Base-by-base conservation (phyloP, 768 basidiomycete species). In the Boletus edulis region DNA sequence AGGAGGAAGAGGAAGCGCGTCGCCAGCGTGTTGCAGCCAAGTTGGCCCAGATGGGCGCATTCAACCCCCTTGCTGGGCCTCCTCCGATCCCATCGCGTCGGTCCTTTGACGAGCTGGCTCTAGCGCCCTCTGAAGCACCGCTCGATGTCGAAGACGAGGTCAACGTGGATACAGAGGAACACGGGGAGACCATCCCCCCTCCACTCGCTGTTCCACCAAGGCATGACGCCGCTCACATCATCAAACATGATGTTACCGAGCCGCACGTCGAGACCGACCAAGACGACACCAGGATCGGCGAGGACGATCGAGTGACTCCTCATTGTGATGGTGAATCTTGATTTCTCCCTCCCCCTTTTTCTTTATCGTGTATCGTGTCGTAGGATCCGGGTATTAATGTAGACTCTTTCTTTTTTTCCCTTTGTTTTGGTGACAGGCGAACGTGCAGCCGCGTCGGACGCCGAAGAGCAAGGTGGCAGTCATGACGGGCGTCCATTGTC, bases 41-140 rank as follows among this genome's bases (percentile, higher is more conserved):
- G 20, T 64, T 83, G 37, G 82, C 84, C 8, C 81, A 82, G 69
- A 83, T 83, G 74, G 88, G 86, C 15, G 79, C 81, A 59, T 72
- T 78, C 73, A 75, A 85, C 60, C 82, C 85, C 3, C 77, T 85
- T 50, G 71, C 75, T 9, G 69, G 74, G 14, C 75, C 65, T 29
- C 69, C 73, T 24, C 65, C 61, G 10, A 14, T 60, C 31, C 48
- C 57, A 5, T 65, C 61, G 14, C 68, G 52, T 55, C 45, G 46
- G 7, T 55, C 64, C 3, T 20, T 65, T 52, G 49, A 56, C 15
- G 63, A 65, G 43, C 47, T 41, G 1, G 46, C 37, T 15, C 11
- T 24, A n/a, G 35, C 8, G 4, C 45, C 20, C 18, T 40, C 46
- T 3, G 24, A 60, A 39, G 58, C 49, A 54, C 44, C 34, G 15